Evolutionary conservation across 1,284 basidiomycete genomes (phyloP).

Genomic region (Trichosporon sp.): DNA sequence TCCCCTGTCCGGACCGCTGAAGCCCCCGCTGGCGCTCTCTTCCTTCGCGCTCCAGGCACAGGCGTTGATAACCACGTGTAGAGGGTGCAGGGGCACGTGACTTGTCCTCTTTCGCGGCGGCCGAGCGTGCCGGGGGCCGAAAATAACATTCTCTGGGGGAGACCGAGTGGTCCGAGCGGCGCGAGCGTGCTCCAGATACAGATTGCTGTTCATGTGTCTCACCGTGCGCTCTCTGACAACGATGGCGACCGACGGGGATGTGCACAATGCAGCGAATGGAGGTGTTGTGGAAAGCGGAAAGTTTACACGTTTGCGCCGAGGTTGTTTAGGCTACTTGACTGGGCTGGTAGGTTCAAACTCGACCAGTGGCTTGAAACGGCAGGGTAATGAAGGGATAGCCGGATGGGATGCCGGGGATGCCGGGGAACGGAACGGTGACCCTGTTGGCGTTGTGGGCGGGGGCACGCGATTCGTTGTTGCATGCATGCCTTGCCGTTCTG

Average conservation of each 20-base stretch:
- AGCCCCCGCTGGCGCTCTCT: too few species aligned
- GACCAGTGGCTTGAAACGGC: background rate
- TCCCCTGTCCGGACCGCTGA: too few species aligned
- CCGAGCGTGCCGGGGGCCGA: background rate
- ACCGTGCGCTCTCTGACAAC: background rate
- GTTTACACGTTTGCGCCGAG: too few species aligned
- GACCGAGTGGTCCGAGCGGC: background rate
- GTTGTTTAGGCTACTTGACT: too few species aligned
- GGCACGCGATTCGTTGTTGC: too few species aligned
- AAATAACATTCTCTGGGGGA: background rate
- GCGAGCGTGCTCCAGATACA: too few species aligned
- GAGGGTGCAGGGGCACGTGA: background rate
- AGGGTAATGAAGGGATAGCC: background rate
- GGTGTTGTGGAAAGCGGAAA: too few species aligned
- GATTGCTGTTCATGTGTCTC: background rate
- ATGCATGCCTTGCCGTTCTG: too few species aligned
- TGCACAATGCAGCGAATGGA: too few species aligned
- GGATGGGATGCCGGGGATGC: background rate
- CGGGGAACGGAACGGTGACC: background rate
- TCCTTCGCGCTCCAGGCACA: background rate
- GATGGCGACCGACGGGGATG: too few species aligned
- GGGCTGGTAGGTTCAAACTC: too few species aligned
- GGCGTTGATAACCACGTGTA: background rate
- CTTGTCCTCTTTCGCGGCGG: background rate
- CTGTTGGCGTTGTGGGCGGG: too few species aligned